phyloP scores from a whole-genome alignment of 108 stramenopile genomes.

The Skeletonema marinoi region DNA sequence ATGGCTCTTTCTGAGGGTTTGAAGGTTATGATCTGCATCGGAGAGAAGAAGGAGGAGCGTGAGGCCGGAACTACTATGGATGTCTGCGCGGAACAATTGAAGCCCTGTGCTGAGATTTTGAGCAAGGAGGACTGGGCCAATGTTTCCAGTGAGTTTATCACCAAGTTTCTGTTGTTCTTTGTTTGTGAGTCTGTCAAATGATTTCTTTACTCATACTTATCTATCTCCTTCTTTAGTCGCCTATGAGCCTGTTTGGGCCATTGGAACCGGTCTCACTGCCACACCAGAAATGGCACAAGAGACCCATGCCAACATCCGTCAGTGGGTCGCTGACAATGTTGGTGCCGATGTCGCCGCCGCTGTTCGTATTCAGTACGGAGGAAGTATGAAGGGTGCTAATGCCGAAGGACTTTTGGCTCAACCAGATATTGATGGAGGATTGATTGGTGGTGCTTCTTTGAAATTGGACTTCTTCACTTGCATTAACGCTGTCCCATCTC shows the following conservation, averaged over 20 bases:
- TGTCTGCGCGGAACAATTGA: slow-evolving; percentile 89
- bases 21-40: slow-evolving; percentile 97
- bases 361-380: slow-evolving; percentile 96
- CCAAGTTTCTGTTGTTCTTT: slow-evolving; percentile 5
- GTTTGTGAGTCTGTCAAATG: neutral
- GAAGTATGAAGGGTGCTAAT: slow-evolving; percentile 94
- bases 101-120: slow-evolving; percentile 77
- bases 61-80: slow-evolving; percentile 92
- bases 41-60: slow-evolving; percentile 98
- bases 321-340: slow-evolving; percentile 90
- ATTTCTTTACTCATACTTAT: neutral
- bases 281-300: slow-evolving; percentile 99
- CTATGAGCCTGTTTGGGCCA: slow-evolving; percentile 92
- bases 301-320: slow-evolving; percentile 93
- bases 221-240: slow-evolving; percentile 38
- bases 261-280: slow-evolving; percentile 99
- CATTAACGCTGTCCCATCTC: slow-evolving; percentile 82
- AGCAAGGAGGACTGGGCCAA: slow-evolving; percentile 83
- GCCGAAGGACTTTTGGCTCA: slow-evolving; percentile 81
- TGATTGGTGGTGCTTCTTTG: slow-evolving; percentile 96
- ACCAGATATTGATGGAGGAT: slow-evolving; percentile 94
- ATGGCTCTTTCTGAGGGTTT: slow-evolving; percentile 94
- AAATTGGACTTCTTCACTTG: slow-evolving; percentile 95
- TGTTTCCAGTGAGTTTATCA: slow-evolving; percentile 83
- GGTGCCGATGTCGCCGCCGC: slow-evolving; percentile 80